Conservation (phyloP, 495 filamentous ascomycete genomes). For the Aspergillus biplanus region DNA sequence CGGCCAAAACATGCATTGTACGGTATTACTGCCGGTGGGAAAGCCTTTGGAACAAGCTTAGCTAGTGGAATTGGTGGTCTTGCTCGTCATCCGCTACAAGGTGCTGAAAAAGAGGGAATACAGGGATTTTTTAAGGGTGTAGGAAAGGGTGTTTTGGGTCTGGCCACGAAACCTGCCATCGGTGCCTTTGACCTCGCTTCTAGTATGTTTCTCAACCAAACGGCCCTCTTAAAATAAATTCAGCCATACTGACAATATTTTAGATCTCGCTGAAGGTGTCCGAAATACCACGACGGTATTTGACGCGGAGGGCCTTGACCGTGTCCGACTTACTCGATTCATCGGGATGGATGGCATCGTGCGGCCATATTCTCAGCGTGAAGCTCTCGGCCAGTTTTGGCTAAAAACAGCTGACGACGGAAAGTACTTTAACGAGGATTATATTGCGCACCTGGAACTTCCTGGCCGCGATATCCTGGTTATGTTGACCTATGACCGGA, state of each 20-base stretch:
- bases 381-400: constrained; percentile 97
- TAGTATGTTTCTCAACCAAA: constrained; percentile 45
- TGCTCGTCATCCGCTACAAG: constrained; percentile 89
- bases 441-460: constrained; percentile 94
- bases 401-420: constrained; percentile 96
- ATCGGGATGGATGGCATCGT: constrained; percentile 92
- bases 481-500: constrained; percentile 89
- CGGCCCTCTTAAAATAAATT: not conserved
- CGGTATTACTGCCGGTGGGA: constrained; percentile 92
- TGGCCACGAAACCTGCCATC: constrained; percentile 95
- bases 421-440: constrained; percentile 95
- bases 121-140: constrained; percentile 96
- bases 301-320: constrained; percentile 89
- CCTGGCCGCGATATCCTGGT: constrained; percentile 89
- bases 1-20: constrained; percentile 96
- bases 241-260: constrained; percentile 27
- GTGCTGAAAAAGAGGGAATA: constrained; percentile 92
- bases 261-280: constrained; percentile 89
- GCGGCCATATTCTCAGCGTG: constrained; percentile 91
- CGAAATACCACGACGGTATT: constrained; percentile 99
- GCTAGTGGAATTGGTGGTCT: constrained; percentile 92
- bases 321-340: constrained; percentile 88
- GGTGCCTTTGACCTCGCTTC: constrained; percentile 96
- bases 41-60: constrained; percentile 89
- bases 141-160: constrained; percentile 88